Evolutionary conservation across 495 filamentous ascomycete genomes (phyloP).

Genomic region (Parathielavia appendiculata): DNA sequence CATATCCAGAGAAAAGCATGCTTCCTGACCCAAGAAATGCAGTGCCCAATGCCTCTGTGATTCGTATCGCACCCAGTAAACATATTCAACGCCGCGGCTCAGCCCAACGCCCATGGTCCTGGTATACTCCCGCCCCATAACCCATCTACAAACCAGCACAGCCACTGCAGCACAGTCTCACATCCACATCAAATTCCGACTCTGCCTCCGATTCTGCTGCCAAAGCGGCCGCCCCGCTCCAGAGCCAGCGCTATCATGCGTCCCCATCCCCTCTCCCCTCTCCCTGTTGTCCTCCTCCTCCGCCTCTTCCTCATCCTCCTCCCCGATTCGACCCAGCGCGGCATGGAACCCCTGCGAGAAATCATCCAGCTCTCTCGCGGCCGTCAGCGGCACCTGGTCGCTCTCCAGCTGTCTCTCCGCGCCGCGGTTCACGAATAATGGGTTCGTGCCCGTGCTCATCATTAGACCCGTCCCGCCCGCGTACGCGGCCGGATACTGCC

Average conservation of each 20-base stretch:
- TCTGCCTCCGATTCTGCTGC: slow-evolving; percentile 47
- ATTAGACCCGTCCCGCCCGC: slow-evolving; percentile 8
- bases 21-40: neutral
- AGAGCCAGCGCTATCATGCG: slow-evolving; percentile 12
- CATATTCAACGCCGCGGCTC: slow-evolving; percentile 4
- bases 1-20: neutral
- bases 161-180: slow-evolving; percentile 25
- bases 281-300: slow-evolving; percentile 2
- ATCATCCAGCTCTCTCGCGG: slow-evolving; percentile 28
- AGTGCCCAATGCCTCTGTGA: neutral
- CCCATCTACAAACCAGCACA: neutral
- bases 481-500: slow-evolving; percentile 23
- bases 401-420: slow-evolving; percentile 19
- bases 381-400: slow-evolving; percentile 32
- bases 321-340: slow-evolving; percentile 38
- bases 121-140: neutral
- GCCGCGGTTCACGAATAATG: neutral
- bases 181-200: slow-evolving; percentile 46
- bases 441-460: neutral
- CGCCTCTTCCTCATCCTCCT: slow-evolving; percentile 32
- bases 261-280: slow-evolving; percentile 7
- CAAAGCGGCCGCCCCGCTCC: slow-evolving; percentile 33
- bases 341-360: slow-evolving; percentile 38
- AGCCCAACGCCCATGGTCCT: neutral
- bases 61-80: neutral